Base-by-base conservation (phyloP, 768 basidiomycete species). In the Pholiota molesta region DNA sequence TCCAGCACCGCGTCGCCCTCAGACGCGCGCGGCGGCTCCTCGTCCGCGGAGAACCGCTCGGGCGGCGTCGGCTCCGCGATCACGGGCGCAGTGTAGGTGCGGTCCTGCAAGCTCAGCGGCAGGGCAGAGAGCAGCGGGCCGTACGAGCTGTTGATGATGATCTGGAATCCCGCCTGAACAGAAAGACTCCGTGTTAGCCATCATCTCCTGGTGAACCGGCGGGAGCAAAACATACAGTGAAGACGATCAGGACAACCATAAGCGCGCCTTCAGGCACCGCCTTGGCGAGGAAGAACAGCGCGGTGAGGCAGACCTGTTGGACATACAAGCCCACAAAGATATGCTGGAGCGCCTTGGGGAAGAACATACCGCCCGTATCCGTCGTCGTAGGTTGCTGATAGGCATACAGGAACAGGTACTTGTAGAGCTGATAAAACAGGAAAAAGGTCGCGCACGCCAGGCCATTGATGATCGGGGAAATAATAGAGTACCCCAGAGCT, bases 341-440 rank as follows among this genome's bases (percentile, higher is more conserved):
- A 70, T 99, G 97, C 53, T 92, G 88, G 28, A 99, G 86, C 5
- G 97, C 97, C 74, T 89, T 92, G 23, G 96, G 96, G 83, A 95
- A 99, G 81, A 97, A 99, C 53, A 93, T 72, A 0, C 97, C 97
- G 39, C 97, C 97, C 0, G 95, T 97, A 59, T 97, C 95, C 54
- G 78, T 78, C 4, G 82, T 75, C 0, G 82, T 71, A 3, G 88
- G 84, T 71, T 94, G 89, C 59, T 92, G 87, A 68, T 86, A 85
- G 62, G 85, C 87, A 80, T 86, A 95, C 57, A 92, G 79, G 83
- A 92, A 95, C 31, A 93, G 84, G 68, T 94, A 95, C 74, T 92
- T 94, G 83, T 92, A 94, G 37, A 94, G 75, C 62, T 87, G 77
- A 74, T 91, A 96, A 76, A 94, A 92, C 47, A 89, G 74, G 74